Base-by-base conservation (phyloP, 148 eudicot genomes). In the Heliamphora exappendiculata region DNA sequence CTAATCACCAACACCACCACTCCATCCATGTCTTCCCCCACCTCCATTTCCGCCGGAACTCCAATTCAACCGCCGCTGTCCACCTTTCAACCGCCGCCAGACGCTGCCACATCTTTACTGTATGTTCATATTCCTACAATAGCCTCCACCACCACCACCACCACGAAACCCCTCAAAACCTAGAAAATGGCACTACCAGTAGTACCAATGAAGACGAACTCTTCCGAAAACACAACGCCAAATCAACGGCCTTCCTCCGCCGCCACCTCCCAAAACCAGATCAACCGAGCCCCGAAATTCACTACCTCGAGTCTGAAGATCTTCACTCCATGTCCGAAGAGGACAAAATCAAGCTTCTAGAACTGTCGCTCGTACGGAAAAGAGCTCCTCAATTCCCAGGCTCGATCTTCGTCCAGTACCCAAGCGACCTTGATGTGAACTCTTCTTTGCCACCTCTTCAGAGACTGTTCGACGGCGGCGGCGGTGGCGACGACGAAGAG, bases 331-430 rank as follows among this genome's bases (percentile, higher is more conserved):
- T 77, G 7, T 75, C 86, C 17, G 72, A 81, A 17, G 77, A 85
- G 62, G 88, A 87, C 20, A 84, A 76, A 75, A 84, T 75, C n/a
- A 78, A 82, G 74, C 81, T 88, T 71, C 76, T 91, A 14, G 88
- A 91, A 70, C 70, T 91, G 17, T 82, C 98, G 39, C 80, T 89
- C 16, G 73, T 80, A 2, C 79, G 84, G 41, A 93, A 86, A 80
- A 82, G 87, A 19, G 74, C 88, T 67, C 94, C 97, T 13, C 89
- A 80, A 77, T 94, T 94, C 31, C 97, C 98, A 0, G 98, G 98
- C 22, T 91, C 98, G n/a, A 84, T 94, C 64, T 86, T 86, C 45
- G 39, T 80, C 19, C 80, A 85, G 50, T 81, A 80, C 36, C 72
- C 85, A 4, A 74, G 53, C 17, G 83, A 77, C 73, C 74, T 47